Percentiles rank a stretch among this genome's conserved stretches.
These are phyloP conservation scores for Xylaria flabelliformis DNA, from an alignment of 495 filamentous ascomycete genomes.

Conservation along the genomic window DNA sequence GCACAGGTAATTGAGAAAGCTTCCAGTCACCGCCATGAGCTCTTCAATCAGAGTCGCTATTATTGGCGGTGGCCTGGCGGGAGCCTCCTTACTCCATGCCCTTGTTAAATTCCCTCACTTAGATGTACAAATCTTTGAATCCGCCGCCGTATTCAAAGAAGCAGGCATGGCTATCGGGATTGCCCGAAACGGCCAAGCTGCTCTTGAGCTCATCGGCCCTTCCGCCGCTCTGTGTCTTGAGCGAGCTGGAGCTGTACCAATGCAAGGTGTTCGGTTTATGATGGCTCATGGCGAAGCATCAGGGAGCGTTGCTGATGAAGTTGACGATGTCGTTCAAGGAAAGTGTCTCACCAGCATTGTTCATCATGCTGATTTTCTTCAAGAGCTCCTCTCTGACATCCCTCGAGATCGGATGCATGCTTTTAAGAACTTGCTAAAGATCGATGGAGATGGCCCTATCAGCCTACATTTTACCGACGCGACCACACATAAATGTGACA, in stretches of 20 bases:
- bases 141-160: constrained; percentile 39
- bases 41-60: constrained; percentile 33
- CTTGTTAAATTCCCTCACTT: constrained; percentile 35
- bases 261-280: constrained; percentile 33
- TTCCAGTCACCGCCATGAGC: background rate
- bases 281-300: constrained; percentile 16
- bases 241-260: constrained; percentile 32
- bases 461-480: constrained; percentile 44
- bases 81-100: constrained; percentile 32
- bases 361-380: constrained; percentile 27
- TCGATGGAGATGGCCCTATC: constrained; percentile 28
- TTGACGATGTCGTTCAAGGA: constrained; percentile 13
- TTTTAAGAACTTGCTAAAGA: constrained; percentile 29
- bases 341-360: constrained; percentile 32
- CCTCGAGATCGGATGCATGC: constrained; percentile 30
- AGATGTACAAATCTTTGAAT: constrained; percentile 41
- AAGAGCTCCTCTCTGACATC: constrained; percentile 29
- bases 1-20: no score
- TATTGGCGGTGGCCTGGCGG: constrained; percentile 37
- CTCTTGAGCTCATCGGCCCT: constrained; percentile 29
- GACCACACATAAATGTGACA: constrained; percentile 43
- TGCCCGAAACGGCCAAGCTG: constrained; percentile 19
- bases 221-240: constrained; percentile 15
- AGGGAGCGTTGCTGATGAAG: constrained; percentile 22
- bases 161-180: constrained; percentile 30